Percentiles rank a stretch among this genome's conserved stretches.
phyloP scores from a whole-genome alignment of 805 yeast genomes.

The Metschnikowia kunwiensis region DNA sequence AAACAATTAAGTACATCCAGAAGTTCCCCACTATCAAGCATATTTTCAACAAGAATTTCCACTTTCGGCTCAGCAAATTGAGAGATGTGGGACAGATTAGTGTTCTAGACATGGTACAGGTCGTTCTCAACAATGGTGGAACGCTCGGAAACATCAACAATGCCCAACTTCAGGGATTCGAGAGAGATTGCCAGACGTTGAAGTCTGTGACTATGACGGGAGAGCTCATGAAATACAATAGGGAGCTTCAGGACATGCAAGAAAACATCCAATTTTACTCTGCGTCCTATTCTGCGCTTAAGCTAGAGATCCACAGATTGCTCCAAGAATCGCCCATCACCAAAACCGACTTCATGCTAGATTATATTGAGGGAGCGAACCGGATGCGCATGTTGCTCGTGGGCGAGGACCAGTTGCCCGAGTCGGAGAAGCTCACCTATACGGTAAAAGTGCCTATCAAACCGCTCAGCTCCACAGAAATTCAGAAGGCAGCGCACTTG shows the following conservation, averaged over 20 bases:
- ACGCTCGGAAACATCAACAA: conserved; percentile 29
- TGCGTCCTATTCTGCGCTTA: conserved; percentile 46
- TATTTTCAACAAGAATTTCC: conserved; percentile 25
- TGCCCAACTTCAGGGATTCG: conserved; percentile 33
- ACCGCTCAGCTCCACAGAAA: conserved; percentile 19
- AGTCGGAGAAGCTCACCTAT: conserved; percentile 43
- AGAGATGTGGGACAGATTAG: conserved; percentile 13
- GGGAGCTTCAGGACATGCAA: conserved; percentile 61
- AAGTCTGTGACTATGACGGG: conserved; percentile 35
- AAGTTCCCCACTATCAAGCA: conserved; percentile 30
- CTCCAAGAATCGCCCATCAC: conserved; percentile 14
- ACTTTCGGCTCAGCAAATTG: conserved; percentile 21
- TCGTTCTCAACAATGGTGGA: conserved; percentile 37
- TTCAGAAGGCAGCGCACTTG: conserved; percentile 18
- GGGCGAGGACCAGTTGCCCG: conserved; percentile 48
- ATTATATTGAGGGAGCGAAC: conserved; percentile 66
- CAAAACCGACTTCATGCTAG: conserved; percentile 47
- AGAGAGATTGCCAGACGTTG: conserved; percentile 35
- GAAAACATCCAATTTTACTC: conserved; percentile 55
- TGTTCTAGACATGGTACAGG: conserved; percentile 30
- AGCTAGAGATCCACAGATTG: conserved; percentile 40
- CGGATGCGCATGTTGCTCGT: conserved; percentile 63
- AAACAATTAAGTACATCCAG: conserved; percentile 26
- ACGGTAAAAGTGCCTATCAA: conserved; percentile 39
- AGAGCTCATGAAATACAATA: conserved; percentile 48